Evolutionary conservation across 1,139 yeast species (phyloP), one percentile per base, ranked within the genome.

Genomic region (Entelexis sorbosivorans): DNA sequence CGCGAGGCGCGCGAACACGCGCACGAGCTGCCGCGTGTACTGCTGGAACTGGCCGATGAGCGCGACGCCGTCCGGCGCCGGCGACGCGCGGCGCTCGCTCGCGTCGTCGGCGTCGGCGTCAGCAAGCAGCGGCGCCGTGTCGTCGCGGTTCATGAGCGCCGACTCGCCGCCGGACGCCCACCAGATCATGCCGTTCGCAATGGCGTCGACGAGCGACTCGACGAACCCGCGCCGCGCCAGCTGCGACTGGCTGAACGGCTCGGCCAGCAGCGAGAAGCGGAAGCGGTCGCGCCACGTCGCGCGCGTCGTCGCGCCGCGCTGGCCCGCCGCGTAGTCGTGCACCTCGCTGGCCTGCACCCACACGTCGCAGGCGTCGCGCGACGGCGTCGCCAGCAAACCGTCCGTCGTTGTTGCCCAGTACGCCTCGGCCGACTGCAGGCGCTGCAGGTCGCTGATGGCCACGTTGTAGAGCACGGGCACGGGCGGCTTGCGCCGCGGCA

Each of bases 121-220:
- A 3, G 19, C 19, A 14, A 54, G 39, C 11, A 53, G 47, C 8
- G 56, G 52, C 10, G 50, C 52, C 56, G 16, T 63, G 19, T 62
- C 63, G 44, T 69, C 70, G 20, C 68, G 66, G 52, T 70, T 69
- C 10, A 69, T 57, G 32, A 68, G 64, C 39, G 70, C 66, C 36
- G 74, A 70, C 56, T 76, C 81, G 6, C 94, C 94, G 1, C 93
- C 93, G 24, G 86, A 78, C 2, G 91, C 88, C 81, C 87, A 82
- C 86, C 89, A 82, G 39, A 82, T 32, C 31, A 58, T 48, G 14
- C 60, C 59, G 17, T 31, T 48, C 1, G 59, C 38, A 13, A 53
- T 44, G 6, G 56, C 32, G 36, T 52, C 59, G 7, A 55, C 52
- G 2, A 57, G 24, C 7, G 44, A 19, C 32, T 54, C 60, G n/a